Percentiles rank a stretch among this genome's conserved stretches.
Conservation (phyloP, 768 basidiomycete species). For the Mycena indigotica region DNA sequence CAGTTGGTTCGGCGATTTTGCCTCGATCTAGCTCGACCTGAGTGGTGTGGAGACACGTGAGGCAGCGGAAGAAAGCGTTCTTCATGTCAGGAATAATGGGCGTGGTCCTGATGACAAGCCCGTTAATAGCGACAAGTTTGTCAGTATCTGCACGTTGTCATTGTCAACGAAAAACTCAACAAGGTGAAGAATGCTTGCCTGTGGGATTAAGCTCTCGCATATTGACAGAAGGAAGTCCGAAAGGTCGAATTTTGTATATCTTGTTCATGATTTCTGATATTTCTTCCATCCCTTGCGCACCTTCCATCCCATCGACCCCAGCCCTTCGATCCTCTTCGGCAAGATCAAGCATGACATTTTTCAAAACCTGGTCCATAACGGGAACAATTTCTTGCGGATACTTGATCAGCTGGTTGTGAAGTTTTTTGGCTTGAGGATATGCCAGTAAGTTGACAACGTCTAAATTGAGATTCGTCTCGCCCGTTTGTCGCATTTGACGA, state of each 20-base stretch:
- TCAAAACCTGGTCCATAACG: slow-evolving; percentile 94
- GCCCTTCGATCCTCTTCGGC: slow-evolving; percentile 79
- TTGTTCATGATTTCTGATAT: slow-evolving; percentile 84
- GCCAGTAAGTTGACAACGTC: slow-evolving; percentile 85
- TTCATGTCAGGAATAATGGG: slow-evolving; percentile 99
- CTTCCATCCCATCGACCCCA: slow-evolving; percentile 75
- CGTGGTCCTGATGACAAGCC: slow-evolving; percentile 95
- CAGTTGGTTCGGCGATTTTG: slow-evolving; percentile 89
- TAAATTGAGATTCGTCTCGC: slow-evolving; percentile 91
- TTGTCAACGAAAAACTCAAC: slow-evolving; percentile 2
- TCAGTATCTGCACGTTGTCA: slow-evolving; percentile 75
- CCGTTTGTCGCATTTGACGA: slow-evolving; percentile 84
- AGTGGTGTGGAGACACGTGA: slow-evolving; percentile 94
- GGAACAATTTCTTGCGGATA: slow-evolving; percentile 98
- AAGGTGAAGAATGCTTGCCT: slow-evolving; percentile 53
- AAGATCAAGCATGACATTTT: slow-evolving; percentile 87
- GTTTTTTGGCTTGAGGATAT: slow-evolving; percentile 81
- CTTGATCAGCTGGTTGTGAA: slow-evolving; percentile 81
- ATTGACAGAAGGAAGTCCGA: slow-evolving; percentile 79
- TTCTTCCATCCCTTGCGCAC: slow-evolving; percentile 77
- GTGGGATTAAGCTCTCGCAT: slow-evolving; percentile 95
- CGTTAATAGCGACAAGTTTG: slow-evolving; percentile 94
- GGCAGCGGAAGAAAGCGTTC: slow-evolving; percentile 96
- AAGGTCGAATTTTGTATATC: slow-evolving; percentile 93
- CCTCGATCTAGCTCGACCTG: slow-evolving; percentile 98